Evolutionary conservation across 805 yeast genomes (phyloP), one percentile per base, ranked within the genome.

Genomic region (Zygotorulaspora chibaensis): DNA sequence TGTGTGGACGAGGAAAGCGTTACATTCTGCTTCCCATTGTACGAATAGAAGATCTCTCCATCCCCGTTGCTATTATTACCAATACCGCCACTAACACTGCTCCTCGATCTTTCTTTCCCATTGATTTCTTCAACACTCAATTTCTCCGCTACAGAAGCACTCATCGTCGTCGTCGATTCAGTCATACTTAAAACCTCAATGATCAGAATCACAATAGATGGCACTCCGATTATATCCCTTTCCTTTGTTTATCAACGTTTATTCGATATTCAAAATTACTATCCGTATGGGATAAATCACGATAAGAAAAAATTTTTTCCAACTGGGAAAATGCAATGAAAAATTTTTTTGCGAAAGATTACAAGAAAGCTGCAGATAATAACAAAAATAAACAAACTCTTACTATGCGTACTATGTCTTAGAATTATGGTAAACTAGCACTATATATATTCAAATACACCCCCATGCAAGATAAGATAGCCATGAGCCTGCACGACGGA

Each of bases 1-100:
- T 25, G 41, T 11, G 37, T 34, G 28, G 44, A 45, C 26, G 44
- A 40, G 1, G 48, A 38, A 15, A 40, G 34, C 34, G 38, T 31
- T 9, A 45, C 43, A 10, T 33, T 31, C 15, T 38, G 31, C 23
- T 45, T 44, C 25, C 45, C 45, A 11, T 15, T 25, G 18, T 20
- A 45, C 36, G 44, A 34, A 13, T 33, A 33, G 16, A 33, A 33
- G 12, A 33, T 33, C 16, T 33, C 36, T 16, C 36, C 36, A 7
- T 20, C 25, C 8, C 16, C 18, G 36, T 29, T 29, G n/a, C 15
- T 29, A 29, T 8, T 9, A 29, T 29, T 29, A 12, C 33, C 15
- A 29, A 12, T 29, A 13, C 36, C 20, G 18, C 12, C 20, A 16
- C 36, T 20, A 33, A 10, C 20, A 33, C 20, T 13, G 11, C 16